phyloP scores from a whole-genome alignment of 148 eudicot genomes.

The Chenopodium quinoa region DNA sequence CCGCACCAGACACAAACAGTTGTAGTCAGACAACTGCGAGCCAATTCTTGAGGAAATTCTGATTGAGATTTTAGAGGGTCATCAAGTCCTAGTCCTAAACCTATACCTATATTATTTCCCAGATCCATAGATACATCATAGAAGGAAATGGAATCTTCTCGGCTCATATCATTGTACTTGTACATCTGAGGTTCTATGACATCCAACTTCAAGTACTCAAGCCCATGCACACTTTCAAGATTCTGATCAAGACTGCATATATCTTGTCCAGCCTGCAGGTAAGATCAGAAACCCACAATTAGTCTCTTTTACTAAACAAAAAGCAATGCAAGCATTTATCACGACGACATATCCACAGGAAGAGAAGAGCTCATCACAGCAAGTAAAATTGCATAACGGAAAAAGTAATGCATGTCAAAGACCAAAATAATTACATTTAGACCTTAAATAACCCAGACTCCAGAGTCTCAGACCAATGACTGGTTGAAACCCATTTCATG shows the following conservation, averaged over 20 bases:
- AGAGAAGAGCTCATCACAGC: background rate
- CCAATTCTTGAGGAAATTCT: constrained; percentile 27
- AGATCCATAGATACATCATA: constrained; percentile 42
- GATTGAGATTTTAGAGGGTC: constrained; percentile 33
- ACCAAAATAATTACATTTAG: constrained; percentile 1
- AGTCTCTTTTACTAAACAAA: background rate
- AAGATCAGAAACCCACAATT: constrained; percentile 4
- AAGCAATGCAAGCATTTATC: background rate
- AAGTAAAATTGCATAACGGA: background rate
- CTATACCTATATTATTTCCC: constrained; percentile 31
- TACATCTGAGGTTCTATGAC: constrained; percentile 47
- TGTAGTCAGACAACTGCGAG: constrained; percentile 22
- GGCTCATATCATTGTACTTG: constrained; percentile 36
- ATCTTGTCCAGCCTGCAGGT: constrained; percentile 38
- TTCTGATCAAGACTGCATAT: constrained; percentile 38
- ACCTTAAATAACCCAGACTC: background rate
- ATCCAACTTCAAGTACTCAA: constrained; percentile 54
- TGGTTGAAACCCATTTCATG: background rate
- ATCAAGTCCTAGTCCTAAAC: constrained; percentile 32
- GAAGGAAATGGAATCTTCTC: constrained; percentile 41
- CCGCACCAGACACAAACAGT: constrained; percentile 74
- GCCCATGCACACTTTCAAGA: constrained; percentile 34
- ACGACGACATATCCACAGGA: background rate
- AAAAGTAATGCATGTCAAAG: constrained; percentile 8
- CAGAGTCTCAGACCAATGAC: background rate